Evolutionary conservation across 164 flowering plant species (phyloP), one percentile per base, ranked within the genome.

Genomic region (Litsea cubeba): DNA sequence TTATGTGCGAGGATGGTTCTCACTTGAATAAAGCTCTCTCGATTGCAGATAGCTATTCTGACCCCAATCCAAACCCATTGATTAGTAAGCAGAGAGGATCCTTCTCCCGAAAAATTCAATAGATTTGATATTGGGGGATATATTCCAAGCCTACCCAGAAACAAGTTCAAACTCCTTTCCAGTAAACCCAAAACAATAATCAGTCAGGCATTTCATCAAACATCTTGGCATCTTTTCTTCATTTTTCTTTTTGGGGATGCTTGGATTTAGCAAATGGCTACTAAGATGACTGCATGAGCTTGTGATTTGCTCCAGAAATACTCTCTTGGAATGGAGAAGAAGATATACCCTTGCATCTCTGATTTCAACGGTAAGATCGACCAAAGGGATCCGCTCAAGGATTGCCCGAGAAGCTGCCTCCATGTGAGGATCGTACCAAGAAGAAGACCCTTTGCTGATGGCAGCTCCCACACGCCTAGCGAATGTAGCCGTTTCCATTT

Each of bases 391-490:
- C 12, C 98, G 85, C 12, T 90, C 86, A 1, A 83, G 63, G 14
- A 94, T 81, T 68, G 97, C 97, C 7, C 85, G 87, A 72, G 95
- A 84, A 2, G 97, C 94, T 0, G 97, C 97, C 0, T 85, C 92
- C 97, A 94, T 91, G 85, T 83, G 92, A 76, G 89, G 88, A 40
- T 75, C 76, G 78, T 82, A 88, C 98, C 98, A 89, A 35, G 79
- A 83, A 12, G 80, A 76, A 49, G 73, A 76, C 58, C 75, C 74
- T 50, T 54, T 79, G 76, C 74, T 82, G 0, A 88, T 79, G 4
- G 80, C 76, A 24, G 46, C 25, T 12, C 88, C 88, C 22, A 89
- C 62, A 30, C 79, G 79, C 78, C 79, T 72, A 18, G 81, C 83
- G 32, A 84, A 63, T 30, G 62, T 58, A 69, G 80, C 81, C 68